A percentile compares a stretch with the other conserved stretches of the same genome.
Conservation (phyloP, 2,329 filamentous ascomycete species). For the Aspergillus caelatus region DNA sequence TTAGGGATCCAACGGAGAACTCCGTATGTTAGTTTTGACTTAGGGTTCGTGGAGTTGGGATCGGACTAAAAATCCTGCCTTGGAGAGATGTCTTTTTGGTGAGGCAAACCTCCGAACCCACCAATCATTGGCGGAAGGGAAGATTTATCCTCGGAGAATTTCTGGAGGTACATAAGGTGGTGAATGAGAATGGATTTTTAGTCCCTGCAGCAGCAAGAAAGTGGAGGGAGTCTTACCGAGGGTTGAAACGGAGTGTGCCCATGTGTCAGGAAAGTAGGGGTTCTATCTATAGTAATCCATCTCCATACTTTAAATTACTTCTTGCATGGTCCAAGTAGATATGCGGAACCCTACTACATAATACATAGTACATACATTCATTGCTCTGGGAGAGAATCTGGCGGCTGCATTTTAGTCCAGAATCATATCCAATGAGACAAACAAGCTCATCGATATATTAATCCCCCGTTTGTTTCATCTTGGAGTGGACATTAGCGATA, state of each 20-base stretch:
- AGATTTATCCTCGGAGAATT: neutral
- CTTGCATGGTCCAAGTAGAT: no score
- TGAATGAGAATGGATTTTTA: neutral
- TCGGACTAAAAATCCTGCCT: neutral
- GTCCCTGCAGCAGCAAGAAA: neutral
- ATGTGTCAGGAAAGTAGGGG: neutral
- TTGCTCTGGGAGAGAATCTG: no score
- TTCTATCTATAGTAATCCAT: neutral
- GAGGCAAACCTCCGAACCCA: neutral
- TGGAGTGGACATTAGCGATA: neutral
- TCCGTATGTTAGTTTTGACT: neutral
- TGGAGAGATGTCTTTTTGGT: no score
- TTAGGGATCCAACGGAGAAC: neutral
- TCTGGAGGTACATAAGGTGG: neutral
- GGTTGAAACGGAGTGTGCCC: neutral
- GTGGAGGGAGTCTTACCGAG: constrained; percentile 1
- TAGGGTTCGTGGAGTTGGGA: neutral
- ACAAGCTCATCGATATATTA: constrained; percentile 1
- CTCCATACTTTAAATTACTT: neutral
- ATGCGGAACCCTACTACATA: no score
- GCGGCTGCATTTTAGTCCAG: neutral
- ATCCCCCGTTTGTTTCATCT: neutral
- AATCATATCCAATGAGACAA: neutral
- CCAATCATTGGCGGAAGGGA: neutral
- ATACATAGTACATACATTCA: no score